Evolutionary conservation across 345 rosid genomes (phyloP).

Genomic region (Kandelia obovata): DNA sequence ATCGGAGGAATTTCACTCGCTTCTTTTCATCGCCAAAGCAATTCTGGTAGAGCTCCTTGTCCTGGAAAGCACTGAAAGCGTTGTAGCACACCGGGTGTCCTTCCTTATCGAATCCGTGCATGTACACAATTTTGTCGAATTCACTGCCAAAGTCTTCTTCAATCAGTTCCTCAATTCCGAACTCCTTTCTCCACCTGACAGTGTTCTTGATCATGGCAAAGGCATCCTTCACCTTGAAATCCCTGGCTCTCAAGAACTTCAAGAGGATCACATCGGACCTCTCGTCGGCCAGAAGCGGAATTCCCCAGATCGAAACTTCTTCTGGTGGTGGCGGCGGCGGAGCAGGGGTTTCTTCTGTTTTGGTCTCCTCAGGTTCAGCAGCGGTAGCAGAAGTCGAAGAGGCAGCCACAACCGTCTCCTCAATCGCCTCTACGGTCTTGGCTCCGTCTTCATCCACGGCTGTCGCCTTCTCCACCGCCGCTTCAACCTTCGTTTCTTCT

Average conservation of each 20-base stretch:
- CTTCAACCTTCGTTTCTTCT: slow-evolving; percentile 7
- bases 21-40: slow-evolving; percentile 42
- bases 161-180: slow-evolving; percentile 39
- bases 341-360: slow-evolving; percentile 11
- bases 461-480: slow-evolving; percentile 40
- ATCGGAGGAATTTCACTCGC: slow-evolving; percentile 41
- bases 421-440: slow-evolving; percentile 84
- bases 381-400: slow-evolving; percentile 17
- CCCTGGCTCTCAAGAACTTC: slow-evolving; percentile 54
- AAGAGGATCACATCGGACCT: slow-evolving; percentile 39
- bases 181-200: slow-evolving; percentile 44
- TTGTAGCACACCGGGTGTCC: slow-evolving; percentile 58
- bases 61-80: slow-evolving; percentile 40
- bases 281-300: slow-evolving; percentile 41
- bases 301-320: slow-evolving; percentile 48
- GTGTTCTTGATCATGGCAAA: slow-evolving; percentile 49
- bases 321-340: slow-evolving; percentile 18
- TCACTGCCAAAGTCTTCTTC: slow-evolving; percentile 45
- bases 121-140: slow-evolving; percentile 31
- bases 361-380: slow-evolving; percentile 5
- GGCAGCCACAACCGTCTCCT: slow-evolving; percentile 69
- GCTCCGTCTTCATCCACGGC: slow-evolving; percentile 74
- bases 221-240: slow-evolving; percentile 51
- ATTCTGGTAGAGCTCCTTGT: slow-evolving; percentile 39
- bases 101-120: slow-evolving; percentile 39